Conservation (phyloP, 176 grass and related monocot species). For the Eleusine indica region DNA sequence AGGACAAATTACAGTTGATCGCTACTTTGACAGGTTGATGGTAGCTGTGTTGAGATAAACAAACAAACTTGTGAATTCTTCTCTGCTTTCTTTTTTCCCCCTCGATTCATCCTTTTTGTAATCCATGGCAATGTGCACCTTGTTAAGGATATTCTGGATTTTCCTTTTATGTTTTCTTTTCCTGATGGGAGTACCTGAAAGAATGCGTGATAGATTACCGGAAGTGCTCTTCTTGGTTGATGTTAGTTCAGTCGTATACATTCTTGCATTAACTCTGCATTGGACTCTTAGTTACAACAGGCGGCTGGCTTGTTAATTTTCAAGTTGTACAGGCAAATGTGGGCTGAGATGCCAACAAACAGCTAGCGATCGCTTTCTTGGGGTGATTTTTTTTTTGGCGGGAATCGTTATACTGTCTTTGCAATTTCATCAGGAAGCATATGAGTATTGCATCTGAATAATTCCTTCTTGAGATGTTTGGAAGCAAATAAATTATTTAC, state of each 20-base stretch:
- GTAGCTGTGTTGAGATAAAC: constrained; percentile 14
- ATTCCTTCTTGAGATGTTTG: too few species aligned
- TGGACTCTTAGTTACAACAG: background rate
- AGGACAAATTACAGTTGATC: constrained; percentile 18
- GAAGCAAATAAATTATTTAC: too few species aligned
- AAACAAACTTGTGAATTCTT: constrained; percentile 27
- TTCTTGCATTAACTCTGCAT: constrained; percentile 4
- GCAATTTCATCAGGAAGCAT: background rate
- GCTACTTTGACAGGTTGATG: background rate
- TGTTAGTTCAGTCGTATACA: background rate
- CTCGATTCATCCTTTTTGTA: constrained; percentile 5
- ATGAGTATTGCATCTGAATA: background rate
- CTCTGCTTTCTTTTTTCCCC: background rate
- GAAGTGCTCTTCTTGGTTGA: background rate
- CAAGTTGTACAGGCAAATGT: background rate
- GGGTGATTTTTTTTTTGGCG: background rate
- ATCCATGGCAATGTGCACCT: background rate
- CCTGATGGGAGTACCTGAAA: background rate
- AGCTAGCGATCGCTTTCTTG: background rate
- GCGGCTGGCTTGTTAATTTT: background rate
- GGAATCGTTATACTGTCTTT: background rate
- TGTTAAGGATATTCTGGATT: constrained; percentile 1
- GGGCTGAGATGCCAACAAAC: background rate
- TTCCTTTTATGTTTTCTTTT: background rate
- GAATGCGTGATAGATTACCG: background rate